Percentiles rank a stretch among this genome's conserved stretches.
Conservation (phyloP, 345 rosid genomes). For the Acer yangbiense region DNA sequence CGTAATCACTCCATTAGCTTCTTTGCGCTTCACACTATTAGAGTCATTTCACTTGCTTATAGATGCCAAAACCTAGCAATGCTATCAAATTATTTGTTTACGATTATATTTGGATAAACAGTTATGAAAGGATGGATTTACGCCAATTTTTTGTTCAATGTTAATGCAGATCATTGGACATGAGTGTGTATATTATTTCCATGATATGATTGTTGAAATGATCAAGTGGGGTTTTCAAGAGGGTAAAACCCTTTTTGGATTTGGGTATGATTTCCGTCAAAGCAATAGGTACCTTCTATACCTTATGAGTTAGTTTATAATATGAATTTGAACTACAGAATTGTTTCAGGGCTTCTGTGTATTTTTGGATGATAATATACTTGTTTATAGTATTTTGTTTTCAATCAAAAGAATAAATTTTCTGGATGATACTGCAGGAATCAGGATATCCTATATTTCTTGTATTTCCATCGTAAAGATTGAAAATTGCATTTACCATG, state of each 20-base stretch:
- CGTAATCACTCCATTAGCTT: not conserved
- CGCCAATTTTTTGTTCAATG: conserved; percentile 4
- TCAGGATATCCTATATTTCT: not conserved
- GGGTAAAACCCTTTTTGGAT: conserved; percentile 92
- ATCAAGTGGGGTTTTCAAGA: conserved; percentile 92
- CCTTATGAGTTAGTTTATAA: not conserved
- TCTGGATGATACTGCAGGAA: not conserved
- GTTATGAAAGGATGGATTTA: conserved; percentile 6
- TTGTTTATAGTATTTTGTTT: not conserved
- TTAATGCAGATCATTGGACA: conserved; percentile 72
- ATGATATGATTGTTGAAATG: conserved; percentile 96
- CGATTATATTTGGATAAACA: not conserved
- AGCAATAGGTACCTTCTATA: conserved; percentile 73
- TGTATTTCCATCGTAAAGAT: not conserved
- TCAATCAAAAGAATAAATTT: not conserved
- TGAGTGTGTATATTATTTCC: conserved; percentile 83
- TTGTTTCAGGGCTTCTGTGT: not conserved
- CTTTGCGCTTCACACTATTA: not conserved
- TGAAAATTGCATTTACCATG: not conserved
- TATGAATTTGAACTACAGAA: not conserved
- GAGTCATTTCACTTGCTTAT: not conserved
- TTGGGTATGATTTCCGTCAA: conserved; percentile 97
- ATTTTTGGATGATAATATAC: not conserved
- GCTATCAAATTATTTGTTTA: not conserved
- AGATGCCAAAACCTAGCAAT: not conserved